Conservation (phyloP, 2,329 filamentous ascomycete species). For the Alternaria infectoria region DNA sequence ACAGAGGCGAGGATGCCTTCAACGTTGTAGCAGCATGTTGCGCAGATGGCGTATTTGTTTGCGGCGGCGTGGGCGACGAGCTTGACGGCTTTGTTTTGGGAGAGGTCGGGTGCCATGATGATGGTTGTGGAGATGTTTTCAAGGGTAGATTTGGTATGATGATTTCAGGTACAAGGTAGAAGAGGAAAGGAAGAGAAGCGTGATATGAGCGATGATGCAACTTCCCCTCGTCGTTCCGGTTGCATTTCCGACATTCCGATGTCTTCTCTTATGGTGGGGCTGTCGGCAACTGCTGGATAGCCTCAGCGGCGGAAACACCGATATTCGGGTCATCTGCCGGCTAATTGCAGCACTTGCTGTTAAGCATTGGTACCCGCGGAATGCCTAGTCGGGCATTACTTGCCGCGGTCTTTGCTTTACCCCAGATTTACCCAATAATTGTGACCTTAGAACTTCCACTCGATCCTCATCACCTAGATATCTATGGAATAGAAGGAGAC, state of each 20-base stretch:
- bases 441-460: neutral
- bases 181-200: neutral
- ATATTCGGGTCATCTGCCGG: conserved; percentile 24
- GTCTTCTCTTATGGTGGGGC: conserved; percentile 9
- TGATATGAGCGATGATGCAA: conserved; percentile 3
- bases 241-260: conserved; percentile 26
- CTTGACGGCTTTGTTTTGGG: conserved; percentile 48
- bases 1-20: conserved; percentile 74
- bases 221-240: conserved; percentile 17
- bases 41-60: conserved; percentile 65
- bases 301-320: conserved; percentile 23
- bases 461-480: neutral
- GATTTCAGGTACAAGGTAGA: neutral
- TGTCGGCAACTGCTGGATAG: conserved; percentile 17
- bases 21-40: conserved; percentile 71
- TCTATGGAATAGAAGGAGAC: neutral
- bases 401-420: conserved; percentile 4
- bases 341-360: neutral
- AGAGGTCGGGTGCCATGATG: conserved; percentile 57
- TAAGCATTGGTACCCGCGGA: neutral
- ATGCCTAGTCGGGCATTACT: neutral
- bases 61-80: conserved; percentile 64
- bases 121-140: neutral
- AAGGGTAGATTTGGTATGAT: neutral
- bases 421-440: neutral